Conservation (phyloP, 2,329 filamentous ascomycete genomes). For the Eutypella sp. region DNA sequence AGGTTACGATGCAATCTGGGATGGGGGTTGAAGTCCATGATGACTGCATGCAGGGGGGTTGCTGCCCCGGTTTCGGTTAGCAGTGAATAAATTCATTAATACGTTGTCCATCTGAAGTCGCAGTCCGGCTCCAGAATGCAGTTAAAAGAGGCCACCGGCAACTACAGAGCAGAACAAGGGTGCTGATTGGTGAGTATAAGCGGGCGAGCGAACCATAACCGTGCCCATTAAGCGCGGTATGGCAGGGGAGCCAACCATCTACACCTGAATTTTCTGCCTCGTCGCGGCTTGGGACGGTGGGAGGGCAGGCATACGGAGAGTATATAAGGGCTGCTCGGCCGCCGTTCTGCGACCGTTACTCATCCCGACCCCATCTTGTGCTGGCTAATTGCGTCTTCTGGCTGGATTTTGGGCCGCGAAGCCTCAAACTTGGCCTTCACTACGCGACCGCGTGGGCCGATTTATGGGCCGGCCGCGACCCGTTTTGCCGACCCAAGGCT, state of each 20-base stretch:
- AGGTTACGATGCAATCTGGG: background rate
- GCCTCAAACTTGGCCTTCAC: slow-evolving; percentile 19
- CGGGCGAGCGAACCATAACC: slow-evolving; percentile 9
- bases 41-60: background rate
- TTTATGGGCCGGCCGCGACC: slow-evolving; percentile 18
- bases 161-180: slow-evolving; percentile 13
- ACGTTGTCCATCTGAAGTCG: slow-evolving; percentile 4
- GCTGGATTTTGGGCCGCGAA: slow-evolving; percentile 23
- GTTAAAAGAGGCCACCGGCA: slow-evolving; percentile 9
- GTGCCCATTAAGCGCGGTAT: slow-evolving; percentile 15
- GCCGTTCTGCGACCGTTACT: slow-evolving; percentile 18
- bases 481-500: slow-evolving; percentile 23
- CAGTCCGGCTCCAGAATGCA: slow-evolving; percentile 3
- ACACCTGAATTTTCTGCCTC: slow-evolving; percentile 18
- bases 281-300: slow-evolving; percentile 6
- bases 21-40: slow-evolving; percentile 10
- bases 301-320: slow-evolving; percentile 14
- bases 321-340: slow-evolving; percentile 24
- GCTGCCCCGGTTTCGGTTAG: background rate
- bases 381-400: slow-evolving; percentile 13
- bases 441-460: slow-evolving; percentile 17
- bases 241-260: slow-evolving; percentile 4
- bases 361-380: slow-evolving; percentile 8
- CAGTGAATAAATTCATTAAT: slow-evolving; percentile 1
- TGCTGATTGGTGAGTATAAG: slow-evolving; percentile 23